A percentile compares a stretch with the other conserved stretches of the same genome.
Conservation (phyloP, 306 rosid genomes). For the Pyrus betulifolia region DNA sequence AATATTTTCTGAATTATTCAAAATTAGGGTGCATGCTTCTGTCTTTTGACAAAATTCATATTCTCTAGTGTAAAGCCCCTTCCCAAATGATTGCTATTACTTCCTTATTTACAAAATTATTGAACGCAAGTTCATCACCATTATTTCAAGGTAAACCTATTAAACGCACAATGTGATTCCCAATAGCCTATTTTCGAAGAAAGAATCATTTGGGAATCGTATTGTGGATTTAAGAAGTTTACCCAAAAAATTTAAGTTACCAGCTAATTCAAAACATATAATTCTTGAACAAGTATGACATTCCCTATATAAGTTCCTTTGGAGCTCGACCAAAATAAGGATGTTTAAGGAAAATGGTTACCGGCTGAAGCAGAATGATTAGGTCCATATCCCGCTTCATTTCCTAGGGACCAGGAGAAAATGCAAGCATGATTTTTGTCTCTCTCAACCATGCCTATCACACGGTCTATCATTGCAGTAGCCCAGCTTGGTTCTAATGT, state of each 20-base stretch:
- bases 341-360: conserved; percentile 16
- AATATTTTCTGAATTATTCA: neutral
- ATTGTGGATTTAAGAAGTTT: neutral
- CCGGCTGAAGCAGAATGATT: conserved; percentile 92
- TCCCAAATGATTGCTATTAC: neutral
- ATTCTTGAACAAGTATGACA: neutral
- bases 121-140: neutral
- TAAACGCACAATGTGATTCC: neutral
- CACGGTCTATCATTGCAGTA: conserved; percentile 91
- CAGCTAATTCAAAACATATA: neutral
- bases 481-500: conserved; percentile 88
- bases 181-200: neutral
- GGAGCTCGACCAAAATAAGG: neutral
- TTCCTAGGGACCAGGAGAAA: conserved; percentile 84
- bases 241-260: neutral
- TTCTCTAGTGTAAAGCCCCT: neutral
- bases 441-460: conserved; percentile 96
- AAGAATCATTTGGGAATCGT: neutral
- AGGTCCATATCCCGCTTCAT: conserved; percentile 90
- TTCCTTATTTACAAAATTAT: neutral
- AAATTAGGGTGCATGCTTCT: neutral
- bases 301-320: neutral
- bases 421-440: conserved; percentile 93
- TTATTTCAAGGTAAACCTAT: neutral
- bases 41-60: neutral